phyloP scores from a whole-genome alignment of 2,329 filamentous ascomycete genomes.

The Ophiostoma sp. region DNA sequence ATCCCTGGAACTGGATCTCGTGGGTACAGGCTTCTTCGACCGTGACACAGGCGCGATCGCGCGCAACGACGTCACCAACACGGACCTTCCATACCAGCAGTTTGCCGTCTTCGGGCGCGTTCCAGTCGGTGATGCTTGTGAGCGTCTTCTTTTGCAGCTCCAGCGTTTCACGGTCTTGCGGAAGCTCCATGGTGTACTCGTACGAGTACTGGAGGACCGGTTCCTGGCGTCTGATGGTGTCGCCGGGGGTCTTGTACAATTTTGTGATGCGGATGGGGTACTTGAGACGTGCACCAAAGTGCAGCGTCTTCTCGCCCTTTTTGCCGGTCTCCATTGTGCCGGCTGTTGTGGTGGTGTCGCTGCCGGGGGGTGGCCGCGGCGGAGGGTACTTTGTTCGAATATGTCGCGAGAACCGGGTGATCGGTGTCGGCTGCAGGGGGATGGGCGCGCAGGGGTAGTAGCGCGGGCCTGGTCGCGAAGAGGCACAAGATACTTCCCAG shows the following conservation, averaged over 20 bases:
- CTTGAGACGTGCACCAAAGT: constrained; percentile 65
- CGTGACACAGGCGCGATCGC: constrained; percentile 63
- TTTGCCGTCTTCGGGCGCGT: constrained; percentile 79
- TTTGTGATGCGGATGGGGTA: constrained; percentile 94
- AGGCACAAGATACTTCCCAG: constrained; percentile 16
- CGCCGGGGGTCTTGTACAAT: constrained; percentile 73
- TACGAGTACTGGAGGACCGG: constrained; percentile 86
- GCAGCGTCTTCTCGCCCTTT: constrained; percentile 40
- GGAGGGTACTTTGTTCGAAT: constrained; percentile 29
- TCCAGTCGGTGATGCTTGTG: constrained; percentile 74
- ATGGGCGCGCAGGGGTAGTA: constrained; percentile 26
- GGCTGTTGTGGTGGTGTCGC: background rate
- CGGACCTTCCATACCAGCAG: constrained; percentile 74
- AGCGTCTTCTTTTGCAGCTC: constrained; percentile 67
- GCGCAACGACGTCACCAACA: constrained; percentile 63
- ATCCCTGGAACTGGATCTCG: constrained; percentile 83
- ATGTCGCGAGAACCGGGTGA: constrained; percentile 24
- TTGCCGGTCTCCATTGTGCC: constrained; percentile 28
- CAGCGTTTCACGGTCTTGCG: constrained; percentile 57
- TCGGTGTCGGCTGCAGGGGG: constrained; percentile 22
- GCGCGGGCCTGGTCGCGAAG: constrained; percentile 19
- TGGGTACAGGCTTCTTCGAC: constrained; percentile 91
- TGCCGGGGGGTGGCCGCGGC: constrained; percentile 6
- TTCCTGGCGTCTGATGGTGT: constrained; percentile 73
- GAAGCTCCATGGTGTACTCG: constrained; percentile 73